These are phyloP conservation scores for Suillus decipiens DNA, from an alignment of 768 basidiomycete species.

Conservation along the genomic window DNA sequence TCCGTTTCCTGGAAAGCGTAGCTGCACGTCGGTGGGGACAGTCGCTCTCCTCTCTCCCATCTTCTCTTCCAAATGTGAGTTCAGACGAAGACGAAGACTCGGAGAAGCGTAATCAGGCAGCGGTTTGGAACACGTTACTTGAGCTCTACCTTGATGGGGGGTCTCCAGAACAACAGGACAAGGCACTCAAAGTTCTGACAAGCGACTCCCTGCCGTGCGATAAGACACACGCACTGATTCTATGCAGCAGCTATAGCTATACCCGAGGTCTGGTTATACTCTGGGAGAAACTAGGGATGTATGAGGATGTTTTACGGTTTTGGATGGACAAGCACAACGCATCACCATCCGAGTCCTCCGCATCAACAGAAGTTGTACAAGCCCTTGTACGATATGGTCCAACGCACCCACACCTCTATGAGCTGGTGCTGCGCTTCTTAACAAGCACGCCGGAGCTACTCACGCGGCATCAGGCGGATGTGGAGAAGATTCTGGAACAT, in stretches of 20 bases:
- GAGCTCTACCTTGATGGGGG: conserved; percentile 80
- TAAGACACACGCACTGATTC: conserved; percentile 87
- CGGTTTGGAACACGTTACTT: conserved; percentile 94
- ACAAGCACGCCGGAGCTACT: conserved; percentile 80
- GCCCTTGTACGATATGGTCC: conserved; percentile 77
- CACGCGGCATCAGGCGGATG: conserved; percentile 66
- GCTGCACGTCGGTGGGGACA: conserved; percentile 82
- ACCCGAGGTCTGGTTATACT: conserved; percentile 84
- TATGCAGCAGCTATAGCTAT: conserved; percentile 85
- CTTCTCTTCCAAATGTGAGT: conserved; percentile 13
- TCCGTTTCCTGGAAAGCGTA: conserved; percentile 87
- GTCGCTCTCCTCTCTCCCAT: conserved; percentile 44
- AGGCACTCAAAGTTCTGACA: conserved; percentile 73
- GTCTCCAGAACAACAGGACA: conserved; percentile 36
- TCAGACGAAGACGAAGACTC: conserved; percentile 43
- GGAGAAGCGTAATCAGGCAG: conserved; percentile 70
- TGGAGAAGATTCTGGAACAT: conserved; percentile 69
- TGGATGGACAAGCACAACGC: conserved; percentile 75
- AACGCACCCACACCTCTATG: conserved; percentile 74
- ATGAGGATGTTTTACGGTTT: conserved; percentile 91
- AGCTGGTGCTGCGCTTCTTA: conserved; percentile 85
- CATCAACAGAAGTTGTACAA: conserved; percentile 56
- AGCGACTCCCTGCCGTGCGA: conserved; percentile 75
- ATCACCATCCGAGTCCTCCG: conserved; percentile 40
- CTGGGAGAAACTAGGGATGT: conserved; percentile 95